Evolutionary conservation across 148 eudicot species (phyloP).

Genomic region (Selenicereus undatus): DNA sequence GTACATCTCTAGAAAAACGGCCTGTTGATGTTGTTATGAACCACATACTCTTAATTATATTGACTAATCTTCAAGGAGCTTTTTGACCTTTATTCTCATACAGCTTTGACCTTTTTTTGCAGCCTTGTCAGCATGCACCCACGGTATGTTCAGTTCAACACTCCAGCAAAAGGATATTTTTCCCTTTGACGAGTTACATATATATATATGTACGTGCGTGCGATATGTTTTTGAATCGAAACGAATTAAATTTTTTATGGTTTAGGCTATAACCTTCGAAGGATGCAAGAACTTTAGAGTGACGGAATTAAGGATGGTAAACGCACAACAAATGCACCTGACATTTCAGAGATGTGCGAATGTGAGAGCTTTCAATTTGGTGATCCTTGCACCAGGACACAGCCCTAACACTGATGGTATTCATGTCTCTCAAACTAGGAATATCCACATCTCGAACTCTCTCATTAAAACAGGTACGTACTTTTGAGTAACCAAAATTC

Average conservation of each 20-base stretch:
- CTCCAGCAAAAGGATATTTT: neutral
- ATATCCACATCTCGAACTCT: conserved; percentile 44
- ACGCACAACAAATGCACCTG: conserved; percentile 86
- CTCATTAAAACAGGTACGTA: conserved; percentile 56
- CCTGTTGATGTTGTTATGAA: too few species aligned
- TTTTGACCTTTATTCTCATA: neutral
- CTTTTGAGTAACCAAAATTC: neutral
- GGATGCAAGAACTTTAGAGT: conserved; percentile 55
- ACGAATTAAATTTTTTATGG: neutral
- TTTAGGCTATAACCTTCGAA: conserved; percentile 64
- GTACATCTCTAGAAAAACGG: too few species aligned
- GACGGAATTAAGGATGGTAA: conserved; percentile 37
- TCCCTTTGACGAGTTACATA: neutral
- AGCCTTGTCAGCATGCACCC: conserved; percentile 79
- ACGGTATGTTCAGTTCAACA: conserved; percentile 49
- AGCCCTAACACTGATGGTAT: conserved; percentile 97
- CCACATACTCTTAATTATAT: neutral
- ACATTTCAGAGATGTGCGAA: conserved; percentile 41
- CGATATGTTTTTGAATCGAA: neutral
- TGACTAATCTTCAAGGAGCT: neutral
- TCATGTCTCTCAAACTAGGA: conserved; percentile 55
- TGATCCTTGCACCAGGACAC: conserved; percentile 42
- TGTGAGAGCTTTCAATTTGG: conserved; percentile 56
- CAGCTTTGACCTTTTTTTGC: conserved; percentile 20
- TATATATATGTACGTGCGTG: too few species aligned